Evolutionary conservation across 1,139 yeast species (phyloP), one percentile per base, ranked within the genome.

Genomic region (Pichia sp.): DNA sequence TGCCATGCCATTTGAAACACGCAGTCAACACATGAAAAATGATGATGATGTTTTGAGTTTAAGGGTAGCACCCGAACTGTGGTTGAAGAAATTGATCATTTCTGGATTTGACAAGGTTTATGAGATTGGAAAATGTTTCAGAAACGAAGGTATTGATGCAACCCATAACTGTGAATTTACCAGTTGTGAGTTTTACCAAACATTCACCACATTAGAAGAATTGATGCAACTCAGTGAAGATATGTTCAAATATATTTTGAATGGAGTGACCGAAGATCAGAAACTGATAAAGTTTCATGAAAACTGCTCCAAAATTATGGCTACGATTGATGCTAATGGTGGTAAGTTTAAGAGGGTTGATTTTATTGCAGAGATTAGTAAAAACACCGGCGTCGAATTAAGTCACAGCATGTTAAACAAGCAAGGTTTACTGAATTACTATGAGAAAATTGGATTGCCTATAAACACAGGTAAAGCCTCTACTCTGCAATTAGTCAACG

Each of bases 91-190:
- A 54, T 64, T 92, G 47, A 75, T 88, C 2, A 79, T 90, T 38
- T 72, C 85, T 4, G 98, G 98, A 2, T 79, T 90, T 56, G 95
- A 88, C 52, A 77, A 75, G 53, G 81, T 92, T 5, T 92, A 79
- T 64, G 98, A 92, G 59, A 77, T 92, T 41, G 97, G 97, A 0
- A 75, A 75, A 46, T 81, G 75, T 42, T 92, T 90, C 61, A 71
- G 98, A 52, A 92, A 92, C 58, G 98, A 92, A 64, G 97, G 97
- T 4, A 72, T 90, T 40, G 97, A 92, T 61, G 73, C 81, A 47
- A 86, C 96, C 1, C 98, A 92, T 61, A 92, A 92, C 66, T 97
- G 97, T 0, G 98, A 92, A 62, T 92, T 90, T 59, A 82, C 95
- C 16, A 79, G 92, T 10, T 88, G 97, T 66, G 98, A 92, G 64